These are phyloP conservation scores for Ilyonectria sp. DNA, from an alignment of 2,329 filamentous ascomycete species.

Conservation along the genomic window DNA sequence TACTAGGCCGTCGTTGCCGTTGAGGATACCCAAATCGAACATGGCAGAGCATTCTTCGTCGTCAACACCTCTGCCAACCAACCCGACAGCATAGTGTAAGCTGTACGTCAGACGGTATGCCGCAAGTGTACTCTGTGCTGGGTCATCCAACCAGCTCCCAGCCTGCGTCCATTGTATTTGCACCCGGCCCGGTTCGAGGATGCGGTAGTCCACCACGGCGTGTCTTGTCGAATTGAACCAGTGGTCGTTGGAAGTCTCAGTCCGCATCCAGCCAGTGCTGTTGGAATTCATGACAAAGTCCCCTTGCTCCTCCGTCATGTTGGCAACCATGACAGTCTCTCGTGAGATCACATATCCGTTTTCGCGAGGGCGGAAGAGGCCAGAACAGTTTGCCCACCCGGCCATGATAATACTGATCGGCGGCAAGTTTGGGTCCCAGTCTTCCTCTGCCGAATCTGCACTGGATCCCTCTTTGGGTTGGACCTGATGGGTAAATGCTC, in stretches of 20 bases:
- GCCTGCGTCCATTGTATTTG: not conserved
- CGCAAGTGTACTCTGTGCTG: not conserved
- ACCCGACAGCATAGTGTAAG: not conserved
- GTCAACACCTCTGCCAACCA: not conserved
- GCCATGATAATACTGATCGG: too few relatives aligned
- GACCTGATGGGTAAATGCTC: too few relatives aligned
- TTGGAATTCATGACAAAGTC: not conserved
- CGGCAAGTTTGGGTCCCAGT: too few relatives aligned
- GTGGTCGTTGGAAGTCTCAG: not conserved
- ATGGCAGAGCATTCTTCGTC: not conserved
- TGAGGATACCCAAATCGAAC: not conserved
- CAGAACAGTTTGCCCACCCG: not conserved
- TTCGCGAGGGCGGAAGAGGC: not conserved
- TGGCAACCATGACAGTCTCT: conserved; percentile 9
- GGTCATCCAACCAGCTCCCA: not conserved
- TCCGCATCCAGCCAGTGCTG: not conserved
- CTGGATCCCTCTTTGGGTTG: too few relatives aligned
- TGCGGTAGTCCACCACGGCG: not conserved
- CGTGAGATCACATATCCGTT: not conserved
- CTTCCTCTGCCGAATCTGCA: too few relatives aligned
- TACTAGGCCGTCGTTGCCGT: too few relatives aligned
- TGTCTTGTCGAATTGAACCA: not conserved
- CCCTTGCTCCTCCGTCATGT: not conserved
- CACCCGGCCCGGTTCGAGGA: not conserved
- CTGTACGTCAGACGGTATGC: not conserved